phyloP scores from a whole-genome alignment of 176 grass and related monocot species.

The Musa schizocarpa region DNA sequence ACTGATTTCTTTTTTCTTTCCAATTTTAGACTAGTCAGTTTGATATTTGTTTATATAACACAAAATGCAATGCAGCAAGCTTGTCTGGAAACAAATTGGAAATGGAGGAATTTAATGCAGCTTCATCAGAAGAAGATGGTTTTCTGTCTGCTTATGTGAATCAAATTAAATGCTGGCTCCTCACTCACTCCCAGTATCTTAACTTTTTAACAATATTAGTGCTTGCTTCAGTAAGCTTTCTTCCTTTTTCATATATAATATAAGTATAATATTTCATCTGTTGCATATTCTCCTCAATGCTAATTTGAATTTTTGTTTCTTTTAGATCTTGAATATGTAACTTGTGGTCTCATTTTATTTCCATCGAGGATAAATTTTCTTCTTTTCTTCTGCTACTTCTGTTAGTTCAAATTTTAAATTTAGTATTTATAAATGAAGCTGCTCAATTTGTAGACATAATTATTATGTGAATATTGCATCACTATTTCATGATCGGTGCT shows the following conservation, averaged over 20 bases:
- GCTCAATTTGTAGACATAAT: neutral
- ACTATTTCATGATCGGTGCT: neutral
- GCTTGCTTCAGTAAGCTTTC: conserved; percentile 81
- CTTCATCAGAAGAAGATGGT: conserved; percentile 40
- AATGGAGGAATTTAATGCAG: conserved; percentile 53
- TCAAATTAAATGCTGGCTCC: conserved; percentile 68
- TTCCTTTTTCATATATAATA: neutral
- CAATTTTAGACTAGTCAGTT: neutral
- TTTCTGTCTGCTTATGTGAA: conserved; percentile 45
- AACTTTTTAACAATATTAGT: conserved; percentile 74
- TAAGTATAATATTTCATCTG: neutral
- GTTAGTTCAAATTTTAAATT: neutral
- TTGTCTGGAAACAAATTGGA: conserved; percentile 73
- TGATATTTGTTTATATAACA: conserved; percentile 2
- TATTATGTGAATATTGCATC: neutral
- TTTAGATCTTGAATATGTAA: neutral
- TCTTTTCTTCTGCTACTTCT: neutral
- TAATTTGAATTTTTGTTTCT: neutral
- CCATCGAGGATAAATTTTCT: neutral
- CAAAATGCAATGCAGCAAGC: conserved; percentile 37
- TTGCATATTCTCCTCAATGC: neutral
- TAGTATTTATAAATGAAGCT: neutral
- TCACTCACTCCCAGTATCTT: conserved; percentile 69
- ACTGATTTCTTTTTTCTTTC: neutral
- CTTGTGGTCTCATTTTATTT: neutral